Conservation (phyloP, 1,139 yeast genomes). For the Yamadazyma sp. region DNA sequence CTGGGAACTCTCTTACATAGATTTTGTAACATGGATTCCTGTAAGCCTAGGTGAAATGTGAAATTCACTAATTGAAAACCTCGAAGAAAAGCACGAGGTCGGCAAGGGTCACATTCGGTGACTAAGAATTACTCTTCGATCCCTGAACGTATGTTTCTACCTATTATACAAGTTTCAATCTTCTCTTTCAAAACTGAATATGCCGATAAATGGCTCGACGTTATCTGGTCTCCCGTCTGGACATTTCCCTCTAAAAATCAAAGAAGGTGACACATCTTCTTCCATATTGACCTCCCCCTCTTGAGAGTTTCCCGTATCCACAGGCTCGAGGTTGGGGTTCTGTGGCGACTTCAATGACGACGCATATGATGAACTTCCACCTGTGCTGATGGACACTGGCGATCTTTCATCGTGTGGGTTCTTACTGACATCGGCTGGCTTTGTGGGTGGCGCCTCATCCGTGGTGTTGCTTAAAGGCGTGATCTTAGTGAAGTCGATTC, state of each 20-base stretch:
- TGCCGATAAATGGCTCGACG: slow-evolving; percentile 58
- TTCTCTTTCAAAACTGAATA: slow-evolving; percentile 52
- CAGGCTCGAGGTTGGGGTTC: slow-evolving; percentile 10
- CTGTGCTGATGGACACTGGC: slow-evolving; percentile 16
- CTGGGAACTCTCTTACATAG: too few relatives aligned
- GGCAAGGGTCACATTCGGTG: too few relatives aligned
- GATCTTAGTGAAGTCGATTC: slow-evolving; percentile 56
- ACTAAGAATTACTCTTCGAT: background rate
- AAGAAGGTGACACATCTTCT: slow-evolving; percentile 43
- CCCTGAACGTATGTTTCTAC: background rate
- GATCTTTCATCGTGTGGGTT: slow-evolving; percentile 12
- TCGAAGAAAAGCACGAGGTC: too few relatives aligned
- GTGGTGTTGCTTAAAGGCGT: slow-evolving; percentile 24
- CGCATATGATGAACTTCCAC: slow-evolving; percentile 17
- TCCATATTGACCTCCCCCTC: slow-evolving; percentile 12
- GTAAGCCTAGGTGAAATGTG: background rate
- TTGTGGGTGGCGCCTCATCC: slow-evolving; percentile 10
- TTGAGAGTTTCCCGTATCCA: slow-evolving; percentile 12
- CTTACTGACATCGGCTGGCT: slow-evolving; percentile 4
- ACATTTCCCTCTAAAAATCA: slow-evolving; percentile 52
- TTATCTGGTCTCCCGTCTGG: slow-evolving; percentile 57
- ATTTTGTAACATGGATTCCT: too few relatives aligned
- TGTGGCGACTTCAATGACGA: slow-evolving; percentile 17
- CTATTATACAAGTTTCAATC: slow-evolving; percentile 15
- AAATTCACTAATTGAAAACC: background rate